Evolutionary conservation across 257 asterid species (phyloP), one percentile per base, ranked within the genome.

Genomic region (Haberlea rhodopensis): DNA sequence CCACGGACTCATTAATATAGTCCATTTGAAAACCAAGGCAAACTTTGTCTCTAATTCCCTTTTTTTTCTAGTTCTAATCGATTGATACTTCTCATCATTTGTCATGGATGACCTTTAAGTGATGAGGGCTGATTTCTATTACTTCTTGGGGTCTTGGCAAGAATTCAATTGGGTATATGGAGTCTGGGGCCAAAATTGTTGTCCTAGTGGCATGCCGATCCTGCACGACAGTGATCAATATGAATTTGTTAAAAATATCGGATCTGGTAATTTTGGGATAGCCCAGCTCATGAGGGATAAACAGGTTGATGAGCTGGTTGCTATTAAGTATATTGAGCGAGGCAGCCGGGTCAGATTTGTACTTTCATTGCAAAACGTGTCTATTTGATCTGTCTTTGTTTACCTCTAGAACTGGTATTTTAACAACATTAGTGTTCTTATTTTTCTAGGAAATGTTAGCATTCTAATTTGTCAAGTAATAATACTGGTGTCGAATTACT

Each of bases 211-310:
- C 60, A 61, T 79, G 74, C 76, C 81, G 57, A 82, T 82, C 72
- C 67, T 75, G 78, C 87, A 82, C 78, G 82, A 72, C 57, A 75
- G 81, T 60, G 82, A 75, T 60, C 71, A 73, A 57, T 85, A 79
- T 62, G 81, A 78, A 51, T 63, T 75, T 19, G 72, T 80, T 24
- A 77, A 55, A 67, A 81, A 79, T 73, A 81, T 85, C 52, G 87
- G 85, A 63, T 65, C 84, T 25, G 87, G 89, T 57, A 81, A 79
- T 65, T 76, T 77, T 54, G 85, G 94, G 37, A 75, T 83, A 43
- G 82, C 87, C 19, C 71, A 81, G 74, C 79, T 82, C 27, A 75
- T 81, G 89, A 79, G 71, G 37, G 85, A 85, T 61, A 75, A 81
- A 57, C 78, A 75, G 65, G 62, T 84, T 8, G 73, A 75, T 55